Evolutionary conservation across 108 stramenopile genomes (phyloP).

Genomic region (Nitzschia sp.): DNA sequence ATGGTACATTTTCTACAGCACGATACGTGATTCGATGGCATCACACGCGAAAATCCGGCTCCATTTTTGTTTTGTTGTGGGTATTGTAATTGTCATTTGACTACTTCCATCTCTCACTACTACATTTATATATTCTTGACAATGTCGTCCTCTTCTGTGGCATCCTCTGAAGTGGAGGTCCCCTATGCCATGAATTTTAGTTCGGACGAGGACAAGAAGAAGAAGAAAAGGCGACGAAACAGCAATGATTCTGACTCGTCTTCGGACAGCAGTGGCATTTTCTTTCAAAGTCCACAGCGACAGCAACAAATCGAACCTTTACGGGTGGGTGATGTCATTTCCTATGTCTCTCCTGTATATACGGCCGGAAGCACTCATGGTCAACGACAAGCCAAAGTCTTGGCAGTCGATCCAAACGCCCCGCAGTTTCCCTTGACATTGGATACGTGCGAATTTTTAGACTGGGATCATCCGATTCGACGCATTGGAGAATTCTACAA

Average conservation of each 20-base stretch:
- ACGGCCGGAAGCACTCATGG: conserved; percentile 58
- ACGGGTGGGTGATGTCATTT: conserved; percentile 70
- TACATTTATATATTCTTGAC: too few species aligned
- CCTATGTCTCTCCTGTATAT: conserved; percentile 62
- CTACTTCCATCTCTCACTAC: too few species aligned
- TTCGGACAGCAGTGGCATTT: background rate
- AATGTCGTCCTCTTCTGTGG: background rate
- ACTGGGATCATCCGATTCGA: conserved; percentile 48
- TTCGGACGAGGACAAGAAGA: conserved; percentile 1
- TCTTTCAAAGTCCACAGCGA: conserved; percentile 7
- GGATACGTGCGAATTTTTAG: conserved; percentile 56
- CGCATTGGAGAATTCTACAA: conserved; percentile 55
- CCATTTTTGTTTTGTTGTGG: too few species aligned
- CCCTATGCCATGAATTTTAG: conserved; percentile 26
- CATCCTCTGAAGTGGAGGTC: conserved; percentile 18
- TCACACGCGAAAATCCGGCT: too few species aligned
- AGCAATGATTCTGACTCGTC: background rate
- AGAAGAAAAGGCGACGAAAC: too few species aligned
- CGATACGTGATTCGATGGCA: too few species aligned
- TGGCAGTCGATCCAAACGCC: conserved; percentile 43
- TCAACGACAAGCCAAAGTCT: conserved; percentile 47
- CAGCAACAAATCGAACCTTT: conserved; percentile 47
- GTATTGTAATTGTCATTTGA: too few species aligned
- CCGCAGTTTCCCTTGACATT: conserved; percentile 35
- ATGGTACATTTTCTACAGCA: too few species aligned